These are phyloP conservation scores for Volvariella volvacea DNA, from an alignment of 1,284 basidiomycete genomes.

Conservation along the genomic window DNA sequence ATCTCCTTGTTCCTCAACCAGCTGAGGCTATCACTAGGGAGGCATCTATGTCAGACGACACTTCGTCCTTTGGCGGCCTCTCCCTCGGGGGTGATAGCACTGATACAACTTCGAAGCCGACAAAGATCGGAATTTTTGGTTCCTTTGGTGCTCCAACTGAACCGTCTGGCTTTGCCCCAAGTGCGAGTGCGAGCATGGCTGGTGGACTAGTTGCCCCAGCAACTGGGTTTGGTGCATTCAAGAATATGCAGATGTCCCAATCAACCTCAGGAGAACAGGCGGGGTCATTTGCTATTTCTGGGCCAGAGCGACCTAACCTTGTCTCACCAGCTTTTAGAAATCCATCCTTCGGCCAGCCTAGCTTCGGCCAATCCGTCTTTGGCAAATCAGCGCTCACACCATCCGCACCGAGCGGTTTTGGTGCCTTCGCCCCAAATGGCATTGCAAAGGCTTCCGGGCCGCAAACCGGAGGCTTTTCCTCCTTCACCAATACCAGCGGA, in stretches of 20 bases:
- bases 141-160: constrained; percentile 16
- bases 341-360: constrained; percentile 19
- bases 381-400: constrained; percentile 16
- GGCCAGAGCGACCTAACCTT: constrained; percentile 15
- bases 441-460: constrained; percentile 9
- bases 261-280: constrained; percentile 1
- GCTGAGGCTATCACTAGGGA: constrained; percentile 16
- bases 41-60: constrained; percentile 31
- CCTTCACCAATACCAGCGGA: background rate
- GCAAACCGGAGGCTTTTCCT: constrained; percentile 14
- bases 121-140: constrained; percentile 28
- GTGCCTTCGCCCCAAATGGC: constrained; percentile 1
- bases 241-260: constrained; percentile 15
- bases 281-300: background rate
- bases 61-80: constrained; percentile 26
- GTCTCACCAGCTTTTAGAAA: constrained; percentile 18
- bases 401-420: constrained; percentile 14
- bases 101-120: constrained; percentile 12
- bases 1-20: constrained; percentile 8
- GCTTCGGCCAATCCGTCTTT: constrained; percentile 19
- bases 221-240: constrained; percentile 30
- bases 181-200: too few relatives aligned
- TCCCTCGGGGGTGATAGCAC: constrained; percentile 23
- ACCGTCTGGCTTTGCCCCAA: constrained; percentile 17
- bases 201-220: constrained; percentile 28